A percentile compares a stretch with the other conserved stretches of the same genome.
Conservation (phyloP, 169 alveolate species). For the Eimeria praecox region DNA sequence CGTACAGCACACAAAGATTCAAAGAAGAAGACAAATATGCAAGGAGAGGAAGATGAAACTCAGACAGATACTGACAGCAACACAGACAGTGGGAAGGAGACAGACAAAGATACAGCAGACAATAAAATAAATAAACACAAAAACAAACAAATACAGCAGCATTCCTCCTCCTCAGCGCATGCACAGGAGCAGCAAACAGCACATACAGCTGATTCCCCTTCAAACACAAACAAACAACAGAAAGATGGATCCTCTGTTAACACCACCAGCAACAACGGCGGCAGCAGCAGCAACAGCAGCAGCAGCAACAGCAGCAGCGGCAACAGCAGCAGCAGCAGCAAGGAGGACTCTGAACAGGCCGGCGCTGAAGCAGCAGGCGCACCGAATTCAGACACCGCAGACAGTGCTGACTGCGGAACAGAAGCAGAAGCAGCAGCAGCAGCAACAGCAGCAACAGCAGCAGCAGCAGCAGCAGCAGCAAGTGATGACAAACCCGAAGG, state of each 20-base stretch:
- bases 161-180: not conserved
- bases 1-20: no score
- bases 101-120: not conserved
- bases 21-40: not conserved
- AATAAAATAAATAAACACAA: not conserved
- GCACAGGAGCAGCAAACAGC: not conserved
- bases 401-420: not conserved
- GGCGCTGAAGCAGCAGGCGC: not conserved
- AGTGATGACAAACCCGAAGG: not conserved
- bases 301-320: not conserved
- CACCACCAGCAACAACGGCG: not conserved
- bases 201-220: not conserved
- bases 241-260: not conserved
- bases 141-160: not conserved
- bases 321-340: slow-evolving; percentile 21
- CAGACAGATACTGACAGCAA: not conserved
- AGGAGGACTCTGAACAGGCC: not conserved
- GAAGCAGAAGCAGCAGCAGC: slow-evolving; percentile 12
- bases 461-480: slow-evolving; percentile 19
- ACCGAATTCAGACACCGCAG: not conserved
- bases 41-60: not conserved
- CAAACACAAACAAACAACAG: not conserved
- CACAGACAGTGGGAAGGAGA: not conserved
- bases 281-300: slow-evolving; percentile 5
- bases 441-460: slow-evolving; percentile 2